phyloP scores from a whole-genome alignment of 192 early-diverging fungal genomes.

The Backusella circina region DNA sequence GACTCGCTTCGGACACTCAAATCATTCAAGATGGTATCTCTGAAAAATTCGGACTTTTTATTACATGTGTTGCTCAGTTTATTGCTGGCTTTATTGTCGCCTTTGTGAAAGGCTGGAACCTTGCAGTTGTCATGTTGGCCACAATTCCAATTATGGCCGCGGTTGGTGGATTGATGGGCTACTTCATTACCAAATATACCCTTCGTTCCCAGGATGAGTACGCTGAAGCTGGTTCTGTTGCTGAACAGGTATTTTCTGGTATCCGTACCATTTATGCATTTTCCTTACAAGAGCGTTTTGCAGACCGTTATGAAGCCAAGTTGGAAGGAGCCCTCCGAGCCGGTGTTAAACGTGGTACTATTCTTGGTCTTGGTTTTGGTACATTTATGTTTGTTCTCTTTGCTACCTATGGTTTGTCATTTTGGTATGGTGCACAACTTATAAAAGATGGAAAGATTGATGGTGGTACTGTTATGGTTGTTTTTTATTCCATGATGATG shows the following conservation, averaged over 20 bases:
- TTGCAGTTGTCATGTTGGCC: conserved; percentile 76
- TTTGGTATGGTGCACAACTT: conserved; percentile 74
- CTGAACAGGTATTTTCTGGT: conserved; percentile 75
- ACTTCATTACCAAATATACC: conserved; percentile 40
- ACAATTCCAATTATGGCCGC: conserved; percentile 68
- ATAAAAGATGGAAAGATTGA: conserved; percentile 39
- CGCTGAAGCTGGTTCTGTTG: conserved; percentile 77
- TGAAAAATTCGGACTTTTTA: conserved; percentile 74
- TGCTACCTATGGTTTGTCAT: conserved; percentile 68
- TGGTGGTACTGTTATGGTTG: conserved; percentile 61
- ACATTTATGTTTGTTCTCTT: conserved; percentile 72
- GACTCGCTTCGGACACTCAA: conserved; percentile 79
- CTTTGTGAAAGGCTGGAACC: conserved; percentile 67
- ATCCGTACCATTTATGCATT: conserved; percentile 88
- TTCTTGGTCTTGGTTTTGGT: conserved; percentile 65
- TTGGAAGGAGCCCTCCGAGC: conserved; percentile 57
- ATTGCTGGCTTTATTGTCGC: conserved; percentile 73
- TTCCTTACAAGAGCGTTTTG: conserved; percentile 68
- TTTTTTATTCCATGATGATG: conserved; percentile 83
- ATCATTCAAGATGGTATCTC: conserved; percentile 83
- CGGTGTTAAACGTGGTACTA: conserved; percentile 60
- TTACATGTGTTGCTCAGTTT: conserved; percentile 63
- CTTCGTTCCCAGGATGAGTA: conserved; percentile 57
- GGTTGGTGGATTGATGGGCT: conserved; percentile 25
- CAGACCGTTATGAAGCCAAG: conserved; percentile 53